Conservation (phyloP, 1,284 basidiomycete species). For the Sporisorium graminicola region DNA sequence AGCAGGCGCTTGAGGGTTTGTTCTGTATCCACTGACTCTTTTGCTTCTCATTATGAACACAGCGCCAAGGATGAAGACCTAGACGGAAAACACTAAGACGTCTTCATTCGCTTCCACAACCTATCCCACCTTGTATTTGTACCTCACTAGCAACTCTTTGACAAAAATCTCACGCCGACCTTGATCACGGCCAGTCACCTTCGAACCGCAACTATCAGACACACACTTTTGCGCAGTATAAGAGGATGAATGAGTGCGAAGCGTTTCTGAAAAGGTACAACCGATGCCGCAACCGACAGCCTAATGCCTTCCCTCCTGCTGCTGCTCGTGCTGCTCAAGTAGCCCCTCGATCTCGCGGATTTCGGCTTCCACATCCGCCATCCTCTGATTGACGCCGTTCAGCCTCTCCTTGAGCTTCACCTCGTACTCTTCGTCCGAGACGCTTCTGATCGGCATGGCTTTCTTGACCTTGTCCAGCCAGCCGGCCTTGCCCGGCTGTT, state of each 20-base stretch:
- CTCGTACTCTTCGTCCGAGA: constrained; percentile 57
- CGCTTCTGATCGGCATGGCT: constrained; percentile 42
- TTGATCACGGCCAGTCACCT: not conserved
- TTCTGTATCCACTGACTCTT: not conserved
- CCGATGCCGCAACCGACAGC: not conserved
- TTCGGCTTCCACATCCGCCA: constrained; percentile 42
- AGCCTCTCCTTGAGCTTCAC: constrained; percentile 36
- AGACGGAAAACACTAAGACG: not conserved
- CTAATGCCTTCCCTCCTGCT: not conserved
- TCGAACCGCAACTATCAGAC: too few relatives aligned
- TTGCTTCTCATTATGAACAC: not conserved
- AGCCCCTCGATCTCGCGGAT: constrained; percentile 40
- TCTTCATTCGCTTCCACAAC: not conserved
- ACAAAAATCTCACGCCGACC: not conserved
- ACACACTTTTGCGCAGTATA: too few relatives aligned
- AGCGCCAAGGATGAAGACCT: constrained; percentile 13
- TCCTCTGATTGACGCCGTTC: constrained; percentile 33
- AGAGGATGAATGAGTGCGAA: not conserved
- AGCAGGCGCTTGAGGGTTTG: too few relatives aligned
- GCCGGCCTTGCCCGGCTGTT: not conserved
- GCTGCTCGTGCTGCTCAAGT: constrained; percentile 15
- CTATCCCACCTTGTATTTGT: constrained; percentile 26
- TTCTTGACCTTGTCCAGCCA: constrained; percentile 32
- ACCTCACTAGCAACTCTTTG: not conserved
- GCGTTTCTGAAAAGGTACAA: not conserved